Evolutionary conservation across 2,329 filamentous ascomycete genomes (phyloP).

Genomic region (Colletotrichum trifolii): DNA sequence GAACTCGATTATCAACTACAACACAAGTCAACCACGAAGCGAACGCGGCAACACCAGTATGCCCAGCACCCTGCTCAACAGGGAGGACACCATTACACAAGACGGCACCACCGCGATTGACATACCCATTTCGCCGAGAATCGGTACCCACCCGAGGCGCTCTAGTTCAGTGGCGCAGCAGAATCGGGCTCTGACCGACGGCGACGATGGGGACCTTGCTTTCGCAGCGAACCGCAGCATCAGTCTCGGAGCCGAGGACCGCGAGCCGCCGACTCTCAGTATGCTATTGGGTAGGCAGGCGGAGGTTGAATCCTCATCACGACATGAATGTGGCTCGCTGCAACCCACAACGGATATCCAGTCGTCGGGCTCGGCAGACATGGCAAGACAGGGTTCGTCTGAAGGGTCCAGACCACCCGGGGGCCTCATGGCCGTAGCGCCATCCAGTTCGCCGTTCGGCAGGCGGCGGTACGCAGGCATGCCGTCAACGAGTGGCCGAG

Average conservation of each 20-base stretch:
- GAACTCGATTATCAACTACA: conserved; percentile 83
- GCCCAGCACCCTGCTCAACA: conserved; percentile 44
- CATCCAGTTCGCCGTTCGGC: conserved; percentile 58
- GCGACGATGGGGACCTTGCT: conserved; percentile 71
- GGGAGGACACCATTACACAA: conserved; percentile 54
- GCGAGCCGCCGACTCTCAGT: conserved; percentile 73
- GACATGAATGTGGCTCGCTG: conserved; percentile 40
- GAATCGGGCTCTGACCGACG: conserved; percentile 62
- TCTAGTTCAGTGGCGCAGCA: conserved; percentile 77
- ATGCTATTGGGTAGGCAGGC: conserved; percentile 64
- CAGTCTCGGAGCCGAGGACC: conserved; percentile 73
- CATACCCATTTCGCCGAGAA: conserved; percentile 77
- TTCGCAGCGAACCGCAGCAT: conserved; percentile 73
- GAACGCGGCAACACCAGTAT: conserved; percentile 41
- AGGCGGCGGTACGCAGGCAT: conserved; percentile 59
- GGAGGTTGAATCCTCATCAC: conserved; percentile 46
- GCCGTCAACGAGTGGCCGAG: conserved; percentile 46
- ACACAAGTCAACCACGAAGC: conserved; percentile 43
- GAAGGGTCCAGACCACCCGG: conserved; percentile 58
- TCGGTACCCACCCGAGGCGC: conserved; percentile 66
- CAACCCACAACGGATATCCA: conserved; percentile 57
- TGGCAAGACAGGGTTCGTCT: conserved; percentile 54
- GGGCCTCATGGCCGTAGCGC: conserved; percentile 52
- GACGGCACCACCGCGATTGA: conserved; percentile 75
- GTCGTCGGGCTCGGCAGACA: conserved; percentile 50